These are phyloP conservation scores for Cetraspora pellucida DNA, from an alignment of 192 early-diverging fungal species.

Conservation along the genomic window DNA sequence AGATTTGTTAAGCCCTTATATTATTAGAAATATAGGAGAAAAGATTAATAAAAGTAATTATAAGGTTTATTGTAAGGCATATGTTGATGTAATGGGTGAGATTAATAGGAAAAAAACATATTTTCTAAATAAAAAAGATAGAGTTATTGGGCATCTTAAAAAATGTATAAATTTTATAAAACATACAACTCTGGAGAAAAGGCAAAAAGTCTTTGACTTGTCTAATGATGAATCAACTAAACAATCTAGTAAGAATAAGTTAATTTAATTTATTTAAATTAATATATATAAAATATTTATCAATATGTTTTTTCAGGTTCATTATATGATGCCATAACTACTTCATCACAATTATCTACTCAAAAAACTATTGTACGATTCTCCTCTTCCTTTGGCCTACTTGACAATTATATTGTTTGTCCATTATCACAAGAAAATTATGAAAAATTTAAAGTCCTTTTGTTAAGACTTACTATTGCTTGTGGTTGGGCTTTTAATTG, in stretches of 20 bases:
- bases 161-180: not conserved
- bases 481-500: conserved; percentile 1
- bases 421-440: not conserved
- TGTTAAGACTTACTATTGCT: not conserved
- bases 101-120: no score
- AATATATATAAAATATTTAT: not conserved
- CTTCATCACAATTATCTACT: not conserved
- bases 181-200: not conserved
- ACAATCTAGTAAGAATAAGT: not conserved
- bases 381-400: not conserved
- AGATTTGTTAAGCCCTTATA: no score
- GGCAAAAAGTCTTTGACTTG: not conserved
- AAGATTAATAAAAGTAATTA: not conserved
- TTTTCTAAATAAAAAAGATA: no score
- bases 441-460: not conserved
- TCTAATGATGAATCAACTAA: not conserved
- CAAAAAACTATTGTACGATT: not conserved
- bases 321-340: not conserved
- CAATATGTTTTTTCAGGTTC: not conserved
- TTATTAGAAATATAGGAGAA: not conserved
- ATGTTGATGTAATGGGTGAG: not conserved
- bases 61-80: not conserved
- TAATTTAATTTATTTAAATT: no score
- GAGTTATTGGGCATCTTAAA: not conserved
- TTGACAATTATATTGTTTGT: not conserved